Evolutionary conservation across 305 asterid genomes (phyloP), one percentile per base, ranked within the genome.

Genomic region (Fraxinus floribunda): DNA sequence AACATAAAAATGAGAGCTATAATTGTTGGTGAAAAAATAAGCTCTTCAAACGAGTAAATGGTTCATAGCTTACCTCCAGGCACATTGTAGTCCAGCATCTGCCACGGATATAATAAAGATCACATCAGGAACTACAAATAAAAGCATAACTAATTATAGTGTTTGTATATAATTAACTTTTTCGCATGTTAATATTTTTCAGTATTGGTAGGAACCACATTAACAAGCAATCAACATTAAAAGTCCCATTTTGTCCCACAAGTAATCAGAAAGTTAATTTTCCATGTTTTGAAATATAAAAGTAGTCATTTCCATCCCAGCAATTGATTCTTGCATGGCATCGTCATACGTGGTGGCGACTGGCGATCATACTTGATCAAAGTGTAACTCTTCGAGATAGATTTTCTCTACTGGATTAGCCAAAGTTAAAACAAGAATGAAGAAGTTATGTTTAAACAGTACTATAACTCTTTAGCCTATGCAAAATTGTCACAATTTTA

Each of bases 21-120:
- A 79, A 35, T 39, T 78, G 18, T 36, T 32, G 71, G 57, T 39
- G 36, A 34, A 39, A 35, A 20, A 76, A 60, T 64, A 66, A 60
- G 46, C 60, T 57, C 57, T 3, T 82, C 68, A 62, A 80, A 81
- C 68, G 66, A 18, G 78, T 78, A 73, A 81, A 81, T 41, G 76
- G 73, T 44, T 83, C 71, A 84, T 41, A 71, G 84, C 90, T 79
- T 57, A 94, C 99, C 99, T 94, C 99, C 98, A 79, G 94, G 98
- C 32, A 95, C 98, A 87, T 93, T 95, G 89, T 95, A 94, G 87
- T 95, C 98, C 94, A 95, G 88, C 99, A 95, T 93, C 99, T 95
- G 97, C 83, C 66, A 83, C 81, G 87, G 55, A 88, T 29, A 84
- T 66, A 73, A 30, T 49, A 82, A 85, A 79, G 7, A 80, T 64